Evolutionary conservation across 148 eudicot genomes (phyloP), one percentile per base, ranked within the genome.

Genomic region (Vaccinium darrowii): DNA sequence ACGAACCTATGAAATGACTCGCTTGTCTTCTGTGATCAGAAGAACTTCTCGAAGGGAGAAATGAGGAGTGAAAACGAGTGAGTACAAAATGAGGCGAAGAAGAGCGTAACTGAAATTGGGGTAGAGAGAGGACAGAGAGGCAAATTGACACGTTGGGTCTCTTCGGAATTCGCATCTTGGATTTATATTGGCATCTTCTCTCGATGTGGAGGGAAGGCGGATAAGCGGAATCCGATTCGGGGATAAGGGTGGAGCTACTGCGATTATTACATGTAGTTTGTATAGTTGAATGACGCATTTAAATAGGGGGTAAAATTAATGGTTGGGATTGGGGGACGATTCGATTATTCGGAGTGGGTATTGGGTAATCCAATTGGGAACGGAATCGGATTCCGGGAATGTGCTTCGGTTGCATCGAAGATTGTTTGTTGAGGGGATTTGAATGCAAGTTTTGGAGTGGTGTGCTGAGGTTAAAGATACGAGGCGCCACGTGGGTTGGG

Each of bases 81-180:
- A 56, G 51, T 51, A 56, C 27, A 21, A 7, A 53, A 27, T 15
- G 63, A 25, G 43, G 53, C 7, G 79, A 8, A 13, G 21, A 18
- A 9, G 36, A 51, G 6, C 30, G 82, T 12, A 57, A 56, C 62
- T 56, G 49, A 21, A 60, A 30, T 30, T 8, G 63, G 23, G 50
- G 25, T 7, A 50, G 63, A 30, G 73, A 60, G 73, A 81, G 27
- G 30, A 52, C 36, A 81, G 74, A 81, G 83, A 81, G 83, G 18
- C 51, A 62, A 62, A 62, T 14, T 6, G 74, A 81, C 9, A 81
- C 53, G 33, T 69, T 60, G 43, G 83, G 74, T 12, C 73, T 43
- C 74, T 81, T 81, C 19, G 54, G 83, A 19, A 81, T 39, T 62
- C 83, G 83, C 83, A 81, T 81, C 73, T 81, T 81, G 83, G 73